Conservation (phyloP, 2,329 filamentous ascomycete species). For the Cercospora sesami region DNA sequence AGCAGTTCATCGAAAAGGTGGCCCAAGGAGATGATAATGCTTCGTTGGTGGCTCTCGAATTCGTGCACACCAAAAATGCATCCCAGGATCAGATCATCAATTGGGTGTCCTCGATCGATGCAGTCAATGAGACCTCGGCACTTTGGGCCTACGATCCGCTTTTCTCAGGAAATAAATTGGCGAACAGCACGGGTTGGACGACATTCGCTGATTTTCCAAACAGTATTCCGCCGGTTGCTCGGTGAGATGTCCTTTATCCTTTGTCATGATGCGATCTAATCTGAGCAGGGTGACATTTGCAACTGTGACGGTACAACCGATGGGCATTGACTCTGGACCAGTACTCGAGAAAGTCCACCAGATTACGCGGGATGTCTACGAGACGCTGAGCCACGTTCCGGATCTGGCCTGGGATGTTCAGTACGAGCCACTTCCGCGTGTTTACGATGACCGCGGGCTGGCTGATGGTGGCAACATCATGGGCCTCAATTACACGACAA, state of each 20-base stretch:
- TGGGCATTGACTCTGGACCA: not conserved
- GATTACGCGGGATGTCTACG: conserved; percentile 8
- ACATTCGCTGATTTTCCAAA: conserved; percentile 11
- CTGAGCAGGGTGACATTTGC: conserved; percentile 7
- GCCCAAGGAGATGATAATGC: conserved; percentile 1
- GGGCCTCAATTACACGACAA: conserved; percentile 20
- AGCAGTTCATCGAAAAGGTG: conserved; percentile 1
- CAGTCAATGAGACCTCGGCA: not conserved
- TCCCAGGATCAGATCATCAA: not conserved
- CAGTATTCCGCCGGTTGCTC: conserved; percentile 7
- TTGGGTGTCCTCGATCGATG: conserved; percentile 8
- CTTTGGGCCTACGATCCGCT: not conserved
- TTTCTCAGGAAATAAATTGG: not conserved
- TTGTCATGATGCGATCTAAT: not conserved
- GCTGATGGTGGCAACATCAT: conserved; percentile 10
- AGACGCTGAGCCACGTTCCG: conserved; percentile 2
- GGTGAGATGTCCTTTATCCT: not conserved
- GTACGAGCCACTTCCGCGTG: conserved; percentile 14
- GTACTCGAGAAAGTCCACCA: conserved; percentile 7
- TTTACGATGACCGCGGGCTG: conserved; percentile 9
- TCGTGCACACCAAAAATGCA: not conserved
- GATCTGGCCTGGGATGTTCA: conserved; percentile 17
- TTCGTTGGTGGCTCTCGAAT: conserved; percentile 9
- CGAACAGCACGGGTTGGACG: not conserved
- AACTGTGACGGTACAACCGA: conserved; percentile 9